Evolutionary conservation across 805 yeast genomes (phyloP).

Genomic region (Tetrapisispora phaffii): DNA sequence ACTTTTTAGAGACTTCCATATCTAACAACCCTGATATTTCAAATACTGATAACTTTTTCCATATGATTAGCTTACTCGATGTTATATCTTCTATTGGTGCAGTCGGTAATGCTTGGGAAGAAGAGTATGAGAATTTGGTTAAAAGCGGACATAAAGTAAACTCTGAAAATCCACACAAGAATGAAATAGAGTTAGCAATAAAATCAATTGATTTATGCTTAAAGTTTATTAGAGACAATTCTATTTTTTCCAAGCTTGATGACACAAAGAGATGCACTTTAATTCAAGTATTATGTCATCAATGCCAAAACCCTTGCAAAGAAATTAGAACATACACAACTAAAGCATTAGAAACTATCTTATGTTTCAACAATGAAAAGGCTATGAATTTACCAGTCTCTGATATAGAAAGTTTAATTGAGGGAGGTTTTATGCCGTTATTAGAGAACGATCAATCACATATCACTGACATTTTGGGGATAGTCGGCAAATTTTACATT

Average conservation of each 20-base stretch:
- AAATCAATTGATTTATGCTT: conserved; percentile 52
- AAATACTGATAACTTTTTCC: conserved; percentile 34
- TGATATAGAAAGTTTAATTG: conserved; percentile 43
- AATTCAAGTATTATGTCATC: conserved; percentile 73
- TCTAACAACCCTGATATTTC: background rate
- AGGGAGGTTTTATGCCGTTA: conserved; percentile 60
- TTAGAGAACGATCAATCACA: conserved; percentile 10
- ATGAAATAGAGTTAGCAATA: conserved; percentile 46
- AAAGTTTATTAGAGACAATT: conserved; percentile 32
- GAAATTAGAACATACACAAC: conserved; percentile 61
- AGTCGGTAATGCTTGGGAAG: conserved; percentile 63
- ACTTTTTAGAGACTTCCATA: background rate
- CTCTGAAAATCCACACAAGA: conserved; percentile 38
- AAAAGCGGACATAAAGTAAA: conserved; percentile 36
- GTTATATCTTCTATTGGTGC: conserved; percentile 74
- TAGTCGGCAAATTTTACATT: conserved; percentile 57
- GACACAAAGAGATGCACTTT: conserved; percentile 39
- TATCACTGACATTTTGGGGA: conserved; percentile 43
- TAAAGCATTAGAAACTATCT: conserved; percentile 43
- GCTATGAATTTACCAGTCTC: background rate
- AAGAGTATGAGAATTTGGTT: conserved; percentile 39
- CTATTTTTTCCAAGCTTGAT: conserved; percentile 17
- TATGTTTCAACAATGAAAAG: conserved; percentile 23
- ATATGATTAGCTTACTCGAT: conserved; percentile 57
- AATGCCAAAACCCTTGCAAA: conserved; percentile 76